A percentile compares a stretch with the other conserved stretches of the same genome.
phyloP scores from a whole-genome alignment of 2,329 filamentous ascomycete species.

The Aspergillus terreus region DNA sequence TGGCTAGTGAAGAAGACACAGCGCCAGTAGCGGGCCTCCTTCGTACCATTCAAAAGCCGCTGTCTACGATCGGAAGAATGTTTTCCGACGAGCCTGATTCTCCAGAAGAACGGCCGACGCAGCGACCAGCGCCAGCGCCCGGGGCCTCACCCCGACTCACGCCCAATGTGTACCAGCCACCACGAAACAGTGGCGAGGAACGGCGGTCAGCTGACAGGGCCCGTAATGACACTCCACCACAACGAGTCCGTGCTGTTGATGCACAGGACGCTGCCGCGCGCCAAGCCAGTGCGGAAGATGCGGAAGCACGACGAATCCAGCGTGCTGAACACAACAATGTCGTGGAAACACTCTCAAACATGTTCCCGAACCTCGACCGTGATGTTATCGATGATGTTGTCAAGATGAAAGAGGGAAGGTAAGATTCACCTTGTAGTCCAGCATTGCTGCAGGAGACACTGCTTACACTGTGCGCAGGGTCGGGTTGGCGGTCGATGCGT shows the following conservation, averaged over 20 bases:
- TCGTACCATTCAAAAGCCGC: slow-evolving; percentile 82
- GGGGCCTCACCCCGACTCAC: slow-evolving; percentile 43
- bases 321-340: slow-evolving; percentile 82
- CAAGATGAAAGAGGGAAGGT: slow-evolving; percentile 90
- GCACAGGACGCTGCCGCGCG: slow-evolving; percentile 85
- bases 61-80: slow-evolving; percentile 89
- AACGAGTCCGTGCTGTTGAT: slow-evolving; percentile 48
- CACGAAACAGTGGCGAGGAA: slow-evolving; percentile 37
- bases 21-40: slow-evolving; percentile 81
- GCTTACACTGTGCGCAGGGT: slow-evolving; percentile 52
- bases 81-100: slow-evolving; percentile 68
- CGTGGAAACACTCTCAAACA: slow-evolving; percentile 88
- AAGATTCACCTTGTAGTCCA: slow-evolving; percentile 37
- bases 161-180: slow-evolving; percentile 44
- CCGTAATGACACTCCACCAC: slow-evolving; percentile 21
- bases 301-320: slow-evolving; percentile 79
- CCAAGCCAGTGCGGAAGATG: slow-evolving; percentile 84
- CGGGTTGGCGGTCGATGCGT: slow-evolving; percentile 80
- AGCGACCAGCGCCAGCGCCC: slow-evolving; percentile 39
- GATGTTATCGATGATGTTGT: slow-evolving; percentile 98
- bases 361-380: slow-evolving; percentile 93
- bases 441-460: background rate
- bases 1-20: slow-evolving; percentile 62
- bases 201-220: slow-evolving; percentile 24
- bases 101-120: slow-evolving; percentile 31